A percentile compares a stretch with the other conserved stretches of the same genome.
These are phyloP conservation scores for Ascochyta clinopodiicola DNA, from an alignment of 2,329 filamentous ascomycete genomes.

Conservation along the genomic window DNA sequence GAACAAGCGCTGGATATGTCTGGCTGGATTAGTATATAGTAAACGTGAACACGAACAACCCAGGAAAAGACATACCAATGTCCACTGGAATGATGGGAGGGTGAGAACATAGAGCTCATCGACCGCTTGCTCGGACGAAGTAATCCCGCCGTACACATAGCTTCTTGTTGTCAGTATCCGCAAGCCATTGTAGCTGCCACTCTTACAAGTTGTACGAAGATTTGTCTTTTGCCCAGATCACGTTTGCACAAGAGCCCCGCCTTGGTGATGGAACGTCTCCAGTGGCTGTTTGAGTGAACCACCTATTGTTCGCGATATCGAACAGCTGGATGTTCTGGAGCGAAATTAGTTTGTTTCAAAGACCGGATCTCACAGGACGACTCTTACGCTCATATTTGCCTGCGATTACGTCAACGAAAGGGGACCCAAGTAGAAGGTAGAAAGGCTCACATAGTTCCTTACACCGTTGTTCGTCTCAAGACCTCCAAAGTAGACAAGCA, in stretches of 20 bases:
- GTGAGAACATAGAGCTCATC: constrained; percentile 67
- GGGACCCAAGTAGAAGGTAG: rapidly evolving
- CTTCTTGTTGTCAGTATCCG: constrained; percentile 40
- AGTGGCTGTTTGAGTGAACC: constrained; percentile 64
- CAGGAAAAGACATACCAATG: constrained; percentile 46
- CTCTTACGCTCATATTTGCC: constrained; percentile 29
- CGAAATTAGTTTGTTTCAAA: neutral
- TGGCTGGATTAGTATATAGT: constrained; percentile 30
- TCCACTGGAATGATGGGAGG: constrained; percentile 67
- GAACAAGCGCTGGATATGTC: constrained; percentile 40
- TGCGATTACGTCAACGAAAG: constrained; percentile 12
- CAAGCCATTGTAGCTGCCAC: constrained; percentile 25
- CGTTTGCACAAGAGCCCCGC: constrained; percentile 65
- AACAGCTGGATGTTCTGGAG: constrained; percentile 57
- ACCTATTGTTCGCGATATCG: constrained; percentile 63
- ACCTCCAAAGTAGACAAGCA: constrained; percentile 67
- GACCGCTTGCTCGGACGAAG: constrained; percentile 58
- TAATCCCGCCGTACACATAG: constrained; percentile 65
- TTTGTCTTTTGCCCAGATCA: constrained; percentile 62
- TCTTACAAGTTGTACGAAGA: constrained; percentile 68
- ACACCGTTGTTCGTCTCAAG: constrained; percentile 37
- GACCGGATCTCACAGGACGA: too few species aligned
- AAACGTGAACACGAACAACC: neutral
- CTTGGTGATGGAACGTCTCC: constrained; percentile 61
- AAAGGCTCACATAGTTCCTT: constrained; percentile 13